These are phyloP conservation scores for Fomitopsis schrenkii DNA, from an alignment of 1,284 basidiomycete genomes.

Conservation along the genomic window DNA sequence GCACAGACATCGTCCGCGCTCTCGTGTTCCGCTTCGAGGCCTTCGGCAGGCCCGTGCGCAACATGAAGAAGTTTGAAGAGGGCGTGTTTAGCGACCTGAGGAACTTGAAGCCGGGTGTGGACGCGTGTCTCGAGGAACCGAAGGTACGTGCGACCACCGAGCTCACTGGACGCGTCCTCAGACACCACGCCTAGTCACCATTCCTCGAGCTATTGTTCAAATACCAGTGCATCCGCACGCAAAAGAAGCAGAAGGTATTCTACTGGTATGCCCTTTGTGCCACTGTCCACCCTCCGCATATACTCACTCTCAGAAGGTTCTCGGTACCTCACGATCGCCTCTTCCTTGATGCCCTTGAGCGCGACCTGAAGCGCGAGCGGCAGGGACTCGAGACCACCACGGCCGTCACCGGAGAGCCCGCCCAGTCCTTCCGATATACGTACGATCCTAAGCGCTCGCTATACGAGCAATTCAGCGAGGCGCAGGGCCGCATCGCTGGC, in stretches of 20 bases:
- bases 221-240: conserved; percentile 91
- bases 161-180: neutral
- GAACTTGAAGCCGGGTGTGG: conserved; percentile 87
- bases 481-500: conserved; percentile 46
- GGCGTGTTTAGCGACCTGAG: conserved; percentile 89
- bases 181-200: too few relatives aligned
- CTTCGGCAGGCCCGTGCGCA: conserved; percentile 76
- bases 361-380: conserved; percentile 90
- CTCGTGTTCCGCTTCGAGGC: conserved; percentile 88
- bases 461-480: conserved; percentile 80
- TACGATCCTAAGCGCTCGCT: conserved; percentile 84
- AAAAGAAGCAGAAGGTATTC: conserved; percentile 95
- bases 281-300: neutral
- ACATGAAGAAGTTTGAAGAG: conserved; percentile 92
- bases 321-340: conserved; percentile 92
- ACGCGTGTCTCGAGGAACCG: conserved; percentile 88
- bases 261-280: conserved; percentile 63
- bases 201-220: conserved; percentile 91
- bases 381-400: conserved; percentile 84
- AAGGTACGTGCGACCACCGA: conserved; percentile 51
- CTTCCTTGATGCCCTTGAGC: conserved; percentile 90
- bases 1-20: conserved; percentile 86
- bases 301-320: conserved; percentile 41
- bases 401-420: conserved; percentile 73
- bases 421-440: conserved; percentile 56